Evolutionary conservation across 179 eudicot genomes (phyloP), one percentile per base, ranked within the genome.

Genomic region (Spinacia oleracea): DNA sequence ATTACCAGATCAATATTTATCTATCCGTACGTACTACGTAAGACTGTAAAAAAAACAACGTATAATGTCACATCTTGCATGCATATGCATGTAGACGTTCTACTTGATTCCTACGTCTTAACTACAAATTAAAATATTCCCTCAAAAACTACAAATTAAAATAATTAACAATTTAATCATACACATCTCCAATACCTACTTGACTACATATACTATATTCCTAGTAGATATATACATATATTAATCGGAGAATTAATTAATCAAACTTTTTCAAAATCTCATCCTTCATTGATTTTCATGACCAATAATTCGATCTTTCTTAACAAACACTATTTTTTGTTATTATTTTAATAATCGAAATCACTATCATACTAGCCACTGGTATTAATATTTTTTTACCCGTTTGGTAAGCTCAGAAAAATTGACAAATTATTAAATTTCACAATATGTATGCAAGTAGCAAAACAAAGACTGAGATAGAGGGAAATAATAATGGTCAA

Each of bases 61-160:
- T 38, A 38, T 48, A 48, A 48, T 12, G 72, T 72, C 25, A 66
- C 72, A 79, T 78, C 76, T 63, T 79, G 63, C 77, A 60, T 79
- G 71, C 51, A 55, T 38, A 51, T 48, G 40, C 40, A 23, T 18
- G 32, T 40, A 72, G 29, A 62, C 48, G 32, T 25, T 48, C 9
- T 38, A 60, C 50, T 46, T 71, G 81, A 78, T 71, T 60, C 21
- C 48, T 71, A 72, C 38, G 63, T 72, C 76, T 23, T 51, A 78
- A 70, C 81, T 35, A 7, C 72, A 66, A 78, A 78, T 6, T 6
- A n/a, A n/a, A n/a, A n/a, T n/a, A n/a, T n/a, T n/a, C n/a, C n/a
- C n/a, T n/a, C n/a, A n/a, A n/a, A n/a, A n/a, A n/a, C n/a, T n/a
- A n/a, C n/a, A n/a, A n/a, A n/a, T n/a, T n/a, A n/a, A n/a, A n/a